Evolutionary conservation across 73 alveolate genomes (phyloP).

Genomic region (Tetrahymena thermophila): DNA sequence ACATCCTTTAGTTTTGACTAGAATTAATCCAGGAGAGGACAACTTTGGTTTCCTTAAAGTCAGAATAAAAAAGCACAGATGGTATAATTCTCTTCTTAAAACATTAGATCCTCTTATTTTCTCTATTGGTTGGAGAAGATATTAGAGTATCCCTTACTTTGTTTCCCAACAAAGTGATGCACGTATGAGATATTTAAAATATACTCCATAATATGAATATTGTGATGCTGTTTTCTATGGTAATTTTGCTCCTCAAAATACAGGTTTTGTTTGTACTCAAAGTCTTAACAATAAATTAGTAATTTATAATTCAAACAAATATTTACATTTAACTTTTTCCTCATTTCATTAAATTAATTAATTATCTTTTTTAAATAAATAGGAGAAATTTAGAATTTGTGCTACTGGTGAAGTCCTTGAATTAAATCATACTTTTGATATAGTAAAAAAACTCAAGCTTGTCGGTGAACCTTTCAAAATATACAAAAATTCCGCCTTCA

Average conservation of each 20-base stretch:
- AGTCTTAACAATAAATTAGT: constrained; percentile 28
- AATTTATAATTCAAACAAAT: not conserved
- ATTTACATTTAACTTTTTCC: too few relatives aligned
- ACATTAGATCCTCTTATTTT: constrained; percentile 94
- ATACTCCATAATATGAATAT: constrained; percentile 97
- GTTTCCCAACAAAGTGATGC: constrained; percentile 75
- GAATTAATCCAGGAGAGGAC: constrained; percentile 53
- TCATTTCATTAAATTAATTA: not conserved
- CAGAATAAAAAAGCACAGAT: constrained; percentile 90
- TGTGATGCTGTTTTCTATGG: constrained; percentile 94
- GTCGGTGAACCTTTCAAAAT: constrained; percentile 98
- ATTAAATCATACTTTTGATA: constrained; percentile 83
- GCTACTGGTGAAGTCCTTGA: constrained; percentile 87
- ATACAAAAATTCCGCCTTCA: constrained; percentile 96
- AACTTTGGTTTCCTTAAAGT: constrained; percentile 80
- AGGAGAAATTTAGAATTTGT: constrained; percentile 58
- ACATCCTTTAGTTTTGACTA: constrained; percentile 35
- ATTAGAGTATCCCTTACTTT: constrained; percentile 90
- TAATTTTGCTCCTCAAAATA: constrained; percentile 51
- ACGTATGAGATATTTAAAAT: constrained; percentile 88
- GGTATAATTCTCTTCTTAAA: constrained; percentile 96
- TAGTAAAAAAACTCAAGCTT: constrained; percentile 92
- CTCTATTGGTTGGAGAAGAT: constrained; percentile 99
- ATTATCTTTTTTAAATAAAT: not conserved
- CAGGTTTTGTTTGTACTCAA: constrained; percentile 42